Conservation (phyloP, 164 flowering plant species). For the Stephania cephalantha region DNA sequence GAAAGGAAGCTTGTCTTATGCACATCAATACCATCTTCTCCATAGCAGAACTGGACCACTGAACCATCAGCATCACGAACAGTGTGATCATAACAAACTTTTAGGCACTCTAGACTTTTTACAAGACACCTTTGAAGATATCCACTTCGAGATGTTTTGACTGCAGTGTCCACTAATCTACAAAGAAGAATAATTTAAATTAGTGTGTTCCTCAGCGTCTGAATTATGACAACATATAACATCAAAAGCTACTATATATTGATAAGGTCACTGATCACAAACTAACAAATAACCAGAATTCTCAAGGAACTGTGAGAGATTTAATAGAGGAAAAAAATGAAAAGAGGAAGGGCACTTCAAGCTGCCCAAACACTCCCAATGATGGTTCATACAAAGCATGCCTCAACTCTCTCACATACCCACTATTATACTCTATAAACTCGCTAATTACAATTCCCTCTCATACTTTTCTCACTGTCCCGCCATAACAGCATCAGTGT, state of each 20-base stretch:
- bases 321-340: too few relatives aligned
- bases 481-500: too few relatives aligned
- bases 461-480: too few relatives aligned
- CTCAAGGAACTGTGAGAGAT: too few relatives aligned
- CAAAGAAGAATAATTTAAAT: conserved; percentile 10
- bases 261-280: too few relatives aligned
- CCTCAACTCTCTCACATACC: too few relatives aligned
- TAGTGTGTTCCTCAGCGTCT: not conserved
- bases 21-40: conserved; percentile 97
- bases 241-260: not conserved
- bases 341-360: too few relatives aligned
- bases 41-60: conserved; percentile 75
- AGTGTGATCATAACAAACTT: conserved; percentile 79
- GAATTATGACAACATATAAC: not conserved
- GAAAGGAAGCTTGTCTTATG: conserved; percentile 60
- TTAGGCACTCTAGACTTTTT: conserved; percentile 82
- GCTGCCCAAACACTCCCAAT: too few relatives aligned
- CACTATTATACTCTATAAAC: too few relatives aligned
- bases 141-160: conserved; percentile 99
- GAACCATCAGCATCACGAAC: conserved; percentile 98
- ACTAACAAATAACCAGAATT: too few relatives aligned
- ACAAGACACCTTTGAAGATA: conserved; percentile 90
- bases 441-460: too few relatives aligned
- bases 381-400: too few relatives aligned
- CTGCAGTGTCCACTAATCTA: conserved; percentile 97